These are phyloP conservation scores for Suzukiozyma palmioleophila DNA, from an alignment of 1,139 yeast genomes.

Conservation along the genomic window DNA sequence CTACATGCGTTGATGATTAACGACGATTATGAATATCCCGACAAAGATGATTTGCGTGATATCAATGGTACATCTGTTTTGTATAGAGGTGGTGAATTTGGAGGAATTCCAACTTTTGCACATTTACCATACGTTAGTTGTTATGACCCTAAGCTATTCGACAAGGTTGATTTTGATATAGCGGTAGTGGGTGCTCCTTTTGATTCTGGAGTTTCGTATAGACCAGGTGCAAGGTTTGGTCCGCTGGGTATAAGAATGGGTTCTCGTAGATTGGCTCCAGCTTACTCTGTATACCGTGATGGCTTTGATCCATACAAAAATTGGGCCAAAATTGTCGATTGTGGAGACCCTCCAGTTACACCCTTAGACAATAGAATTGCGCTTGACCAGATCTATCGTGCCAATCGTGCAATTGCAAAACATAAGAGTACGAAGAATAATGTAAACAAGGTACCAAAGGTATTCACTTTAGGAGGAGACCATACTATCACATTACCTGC, in stretches of 20 bases:
- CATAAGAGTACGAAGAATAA: slow-evolving; percentile 13
- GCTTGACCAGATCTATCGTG: slow-evolving; percentile 49
- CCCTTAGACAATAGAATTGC: slow-evolving; percentile 54
- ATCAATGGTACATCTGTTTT: slow-evolving; percentile 14
- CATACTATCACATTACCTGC: slow-evolving; percentile 15
- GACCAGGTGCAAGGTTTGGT: slow-evolving; percentile 51
- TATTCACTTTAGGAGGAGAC: slow-evolving; percentile 15
- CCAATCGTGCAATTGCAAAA: slow-evolving; percentile 41
- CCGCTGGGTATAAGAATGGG: slow-evolving; percentile 44
- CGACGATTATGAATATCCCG: slow-evolving; percentile 28
- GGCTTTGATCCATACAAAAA: slow-evolving; percentile 9
- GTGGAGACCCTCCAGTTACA: slow-evolving; percentile 55
- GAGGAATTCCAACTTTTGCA: slow-evolving; percentile 47
- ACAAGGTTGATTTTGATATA: slow-evolving; percentile 28
- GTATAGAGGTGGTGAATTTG: slow-evolving; percentile 16
- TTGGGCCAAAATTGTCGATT: slow-evolving; percentile 36
- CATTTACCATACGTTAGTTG: slow-evolving; percentile 37
- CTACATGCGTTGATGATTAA: slow-evolving; percentile 15
- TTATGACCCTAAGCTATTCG: slow-evolving; percentile 19
- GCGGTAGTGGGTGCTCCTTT: slow-evolving; percentile 53
- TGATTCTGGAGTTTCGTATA: slow-evolving; percentile 45
- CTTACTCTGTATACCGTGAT: slow-evolving; percentile 18
- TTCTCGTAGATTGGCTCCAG: slow-evolving; percentile 30
- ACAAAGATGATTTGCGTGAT: slow-evolving; percentile 35
- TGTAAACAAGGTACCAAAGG: slow-evolving; percentile 15